Base-by-base conservation (phyloP, 139 green algal genomes). In the Chlorella vulgaris region DNA sequence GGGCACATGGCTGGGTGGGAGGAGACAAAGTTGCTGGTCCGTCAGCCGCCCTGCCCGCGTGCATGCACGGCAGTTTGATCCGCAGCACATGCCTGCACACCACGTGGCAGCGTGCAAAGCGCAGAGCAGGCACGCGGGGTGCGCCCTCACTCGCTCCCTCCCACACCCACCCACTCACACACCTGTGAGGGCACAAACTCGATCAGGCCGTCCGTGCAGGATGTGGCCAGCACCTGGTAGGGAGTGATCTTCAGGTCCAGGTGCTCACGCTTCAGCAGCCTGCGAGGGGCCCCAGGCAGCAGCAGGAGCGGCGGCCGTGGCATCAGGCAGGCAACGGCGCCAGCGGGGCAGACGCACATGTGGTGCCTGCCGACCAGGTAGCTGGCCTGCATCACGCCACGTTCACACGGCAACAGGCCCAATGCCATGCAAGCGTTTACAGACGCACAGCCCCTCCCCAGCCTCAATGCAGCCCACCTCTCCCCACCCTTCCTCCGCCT, bases 191-290 rank as follows among this genome's bases (percentile, higher is more conserved):
- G 93, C 18, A 99, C 91, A 86, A 96, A 98, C 89, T 99, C 94
- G 70, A 99, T 93, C 65, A 99, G 81, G 0, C 97, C 97, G 69
- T 97, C 92, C 65, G 96, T 89, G 21, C 78, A 70, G 28, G 86
- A 91, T 10, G 96, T 98, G 38, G 93, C 90, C 33, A 98, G 84
- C 40, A 99, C 92, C 83, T 91, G 90, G 90, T 99, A 99, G 24
- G 93, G 91, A 8, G 95, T 98, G 36, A 99, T 85, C 4, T 88
- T 82, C 55, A 99, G 90, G 76, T 89, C 85, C 4, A 89, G 65
- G 42, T 95, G 95, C 84, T 99, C 96, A 10, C 93, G 87, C 91
- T 98, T 98, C 28, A 99, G 91, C 81, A 99, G 90, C 36, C 88
- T 83, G 83, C 67, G 31, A 21, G 26, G 43, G 70, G 43, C 42